These are phyloP conservation scores for Neurospora africana DNA, from an alignment of 495 filamentous ascomycete species.

Conservation along the genomic window DNA sequence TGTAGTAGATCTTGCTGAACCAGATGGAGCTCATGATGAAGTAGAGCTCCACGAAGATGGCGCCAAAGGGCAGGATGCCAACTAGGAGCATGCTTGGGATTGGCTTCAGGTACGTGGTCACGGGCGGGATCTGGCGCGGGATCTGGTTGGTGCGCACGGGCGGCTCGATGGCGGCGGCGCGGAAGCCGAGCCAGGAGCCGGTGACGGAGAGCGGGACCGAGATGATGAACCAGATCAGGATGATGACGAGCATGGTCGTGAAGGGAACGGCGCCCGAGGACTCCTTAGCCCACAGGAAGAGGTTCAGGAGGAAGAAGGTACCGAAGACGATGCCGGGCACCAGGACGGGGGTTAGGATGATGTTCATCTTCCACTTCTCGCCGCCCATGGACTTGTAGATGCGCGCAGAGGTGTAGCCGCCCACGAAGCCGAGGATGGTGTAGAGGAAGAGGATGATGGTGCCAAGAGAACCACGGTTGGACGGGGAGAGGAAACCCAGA, in stretches of 20 bases:
- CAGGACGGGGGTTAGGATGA: constrained; percentile 73
- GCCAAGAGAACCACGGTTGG: constrained; percentile 84
- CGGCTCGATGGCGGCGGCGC: constrained; percentile 49
- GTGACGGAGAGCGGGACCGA: constrained; percentile 82
- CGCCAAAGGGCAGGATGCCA: constrained; percentile 85
- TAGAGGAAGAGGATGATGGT: constrained; percentile 88
- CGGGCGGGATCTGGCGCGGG: constrained; percentile 84
- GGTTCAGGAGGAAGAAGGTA: constrained; percentile 85
- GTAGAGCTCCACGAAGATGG: constrained; percentile 95
- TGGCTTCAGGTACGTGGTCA: constrained; percentile 67
- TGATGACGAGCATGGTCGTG: constrained; percentile 86
- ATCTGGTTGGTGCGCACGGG: constrained; percentile 97
- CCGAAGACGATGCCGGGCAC: constrained; percentile 81
- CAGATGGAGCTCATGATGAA: constrained; percentile 98
- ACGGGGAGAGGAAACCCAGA: constrained; percentile 87
- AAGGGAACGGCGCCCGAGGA: constrained; percentile 93
- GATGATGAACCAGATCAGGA: constrained; percentile 94
- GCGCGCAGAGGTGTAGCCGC: constrained; percentile 81
- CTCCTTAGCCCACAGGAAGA: constrained; percentile 86
- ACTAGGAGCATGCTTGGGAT: constrained; percentile 81
- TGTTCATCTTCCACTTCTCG: constrained; percentile 89
- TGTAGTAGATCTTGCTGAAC: constrained; percentile 98
- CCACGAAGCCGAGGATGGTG: constrained; percentile 83
- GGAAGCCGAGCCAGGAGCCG: constrained; percentile 89
- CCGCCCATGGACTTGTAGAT: constrained; percentile 88